phyloP scores from a whole-genome alignment of 768 basidiomycete genomes.

The Cyathus striatus region DNA sequence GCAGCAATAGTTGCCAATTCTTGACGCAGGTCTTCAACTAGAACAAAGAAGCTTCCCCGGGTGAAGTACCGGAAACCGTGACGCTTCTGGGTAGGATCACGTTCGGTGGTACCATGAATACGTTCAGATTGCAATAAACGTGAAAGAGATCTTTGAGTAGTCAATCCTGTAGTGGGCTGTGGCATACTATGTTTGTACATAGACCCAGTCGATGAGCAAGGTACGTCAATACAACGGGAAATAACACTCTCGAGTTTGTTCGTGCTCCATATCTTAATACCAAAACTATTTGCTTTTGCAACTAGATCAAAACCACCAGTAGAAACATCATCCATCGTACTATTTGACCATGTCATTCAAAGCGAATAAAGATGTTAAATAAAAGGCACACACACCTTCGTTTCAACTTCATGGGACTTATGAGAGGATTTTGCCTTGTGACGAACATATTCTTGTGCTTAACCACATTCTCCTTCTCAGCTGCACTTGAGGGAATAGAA shows the following conservation, averaged over 20 bases:
- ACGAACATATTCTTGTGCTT: constrained; percentile 18
- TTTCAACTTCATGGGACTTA: constrained; percentile 64
- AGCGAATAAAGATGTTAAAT: too few relatives aligned
- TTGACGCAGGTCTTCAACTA: constrained; percentile 86
- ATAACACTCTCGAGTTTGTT: constrained; percentile 69
- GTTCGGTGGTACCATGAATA: constrained; percentile 83
- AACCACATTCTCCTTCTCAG: constrained; percentile 67
- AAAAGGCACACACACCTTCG: too few relatives aligned
- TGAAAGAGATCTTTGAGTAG: constrained; percentile 45
- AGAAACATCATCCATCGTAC: too few relatives aligned
- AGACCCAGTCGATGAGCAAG: constrained; percentile 16
- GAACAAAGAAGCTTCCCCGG: constrained; percentile 68
- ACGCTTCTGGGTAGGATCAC: constrained; percentile 84
- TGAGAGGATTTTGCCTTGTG: constrained; percentile 27
- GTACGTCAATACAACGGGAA: constrained; percentile 51
- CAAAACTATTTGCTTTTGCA: constrained; percentile 60
- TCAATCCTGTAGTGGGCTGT: constrained; percentile 20
- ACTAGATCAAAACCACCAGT: constrained; percentile 47
- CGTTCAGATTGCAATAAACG: constrained; percentile 77
- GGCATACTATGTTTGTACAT: constrained; percentile 14
- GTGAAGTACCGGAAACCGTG: constrained; percentile 88
- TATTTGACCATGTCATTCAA: too few relatives aligned
- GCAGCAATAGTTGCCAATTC: constrained; percentile 81
- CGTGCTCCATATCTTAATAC: constrained; percentile 85
- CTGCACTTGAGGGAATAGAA: constrained; percentile 21